Conservation (phyloP, 768 basidiomycete genomes). For the Hypsizygus marmoreus region DNA sequence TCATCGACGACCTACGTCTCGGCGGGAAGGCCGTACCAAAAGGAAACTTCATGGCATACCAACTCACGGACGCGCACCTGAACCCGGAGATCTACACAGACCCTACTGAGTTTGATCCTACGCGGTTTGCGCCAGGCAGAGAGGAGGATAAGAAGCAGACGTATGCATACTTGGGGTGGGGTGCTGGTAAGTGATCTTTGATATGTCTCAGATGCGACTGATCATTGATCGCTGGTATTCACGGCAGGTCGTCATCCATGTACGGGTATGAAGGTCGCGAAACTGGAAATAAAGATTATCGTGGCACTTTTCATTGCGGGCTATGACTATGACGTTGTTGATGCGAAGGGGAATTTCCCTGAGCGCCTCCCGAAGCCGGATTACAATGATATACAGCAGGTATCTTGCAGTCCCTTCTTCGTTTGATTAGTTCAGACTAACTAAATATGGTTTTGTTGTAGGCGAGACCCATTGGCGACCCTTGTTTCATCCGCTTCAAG, state of each 20-base stretch:
- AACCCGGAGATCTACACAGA: slow-evolving; percentile 36
- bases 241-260: slow-evolving; percentile 31
- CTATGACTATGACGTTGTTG: slow-evolving; percentile 35
- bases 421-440: neutral
- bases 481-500: slow-evolving; percentile 24
- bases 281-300: slow-evolving; percentile 39
- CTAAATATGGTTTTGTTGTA: slow-evolving; percentile 3
- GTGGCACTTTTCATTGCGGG: slow-evolving; percentile 32
- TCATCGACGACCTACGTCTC: slow-evolving; percentile 26
- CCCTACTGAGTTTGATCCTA: slow-evolving; percentile 35
- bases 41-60: slow-evolving; percentile 36
- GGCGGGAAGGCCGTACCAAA: slow-evolving; percentile 25
- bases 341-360: slow-evolving; percentile 26
- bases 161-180: slow-evolving; percentile 39
- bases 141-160: slow-evolving; percentile 34
- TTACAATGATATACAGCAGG: slow-evolving; percentile 35
- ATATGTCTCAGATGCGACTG: neutral
- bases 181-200: slow-evolving; percentile 29
- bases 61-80: slow-evolving; percentile 31
- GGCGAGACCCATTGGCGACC: slow-evolving; percentile 23
- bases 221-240: neutral
- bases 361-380: slow-evolving; percentile 27
- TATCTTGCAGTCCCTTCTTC: slow-evolving; percentile 13
- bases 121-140: slow-evolving; percentile 26
- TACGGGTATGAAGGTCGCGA: slow-evolving; percentile 38